Conservation (phyloP, 805 yeast genomes). For the Saccharomycopsis sp. region DNA sequence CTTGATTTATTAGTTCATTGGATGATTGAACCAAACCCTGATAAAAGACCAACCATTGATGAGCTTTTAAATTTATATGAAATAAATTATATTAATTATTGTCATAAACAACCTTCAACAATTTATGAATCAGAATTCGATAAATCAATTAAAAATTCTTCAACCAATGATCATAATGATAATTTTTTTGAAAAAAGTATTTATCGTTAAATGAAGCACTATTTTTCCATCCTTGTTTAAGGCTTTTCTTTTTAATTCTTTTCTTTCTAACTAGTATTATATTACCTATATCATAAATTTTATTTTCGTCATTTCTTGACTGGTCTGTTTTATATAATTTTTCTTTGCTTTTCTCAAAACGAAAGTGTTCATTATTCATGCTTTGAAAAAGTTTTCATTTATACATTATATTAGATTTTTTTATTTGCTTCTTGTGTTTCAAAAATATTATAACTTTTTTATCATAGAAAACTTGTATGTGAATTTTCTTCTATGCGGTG, state of each 20-base stretch:
- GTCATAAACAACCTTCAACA: slow-evolving; percentile 86
- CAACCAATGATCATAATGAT: background rate
- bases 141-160: background rate
- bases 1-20: slow-evolving; percentile 73
- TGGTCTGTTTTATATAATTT: no score
- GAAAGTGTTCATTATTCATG: no score
- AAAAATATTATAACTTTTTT: no score
- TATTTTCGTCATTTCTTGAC: no score
- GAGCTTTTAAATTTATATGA: slow-evolving; percentile 64
- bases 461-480: no score
- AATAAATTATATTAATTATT: slow-evolving; percentile 62
- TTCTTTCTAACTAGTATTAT: no score
- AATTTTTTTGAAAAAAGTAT: background rate
- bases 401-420: no score
- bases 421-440: no score
- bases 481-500: no score
- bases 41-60: slow-evolving; percentile 65
- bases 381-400: no score
- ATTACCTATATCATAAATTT: no score
- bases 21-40: slow-evolving; percentile 84
- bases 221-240: background rate
- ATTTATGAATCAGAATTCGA: slow-evolving; percentile 91
- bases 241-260: background rate
- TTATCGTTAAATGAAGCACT: background rate
- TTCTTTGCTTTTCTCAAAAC: no score